Conservation (phyloP, 768 basidiomycete genomes). For the Exidia glandulosa region DNA sequence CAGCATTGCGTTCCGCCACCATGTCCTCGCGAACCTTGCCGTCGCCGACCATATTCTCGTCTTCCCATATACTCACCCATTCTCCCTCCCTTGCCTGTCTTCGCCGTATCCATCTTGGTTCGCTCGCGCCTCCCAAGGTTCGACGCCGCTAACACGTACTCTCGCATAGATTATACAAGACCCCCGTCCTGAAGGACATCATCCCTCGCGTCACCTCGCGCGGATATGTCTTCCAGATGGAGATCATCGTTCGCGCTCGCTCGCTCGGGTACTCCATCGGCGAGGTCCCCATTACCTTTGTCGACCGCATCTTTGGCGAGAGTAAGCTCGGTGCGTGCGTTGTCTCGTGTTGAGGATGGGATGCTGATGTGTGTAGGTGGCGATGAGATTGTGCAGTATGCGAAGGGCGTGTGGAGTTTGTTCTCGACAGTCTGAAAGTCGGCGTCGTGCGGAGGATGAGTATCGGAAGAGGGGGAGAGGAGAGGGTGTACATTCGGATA, state of each 20-base stretch:
- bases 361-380: too few relatives aligned
- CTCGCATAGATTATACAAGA: slow-evolving; percentile 54
- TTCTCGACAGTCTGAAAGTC: too few relatives aligned
- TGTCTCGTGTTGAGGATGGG: too few relatives aligned
- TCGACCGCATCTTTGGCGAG: slow-evolving; percentile 87
- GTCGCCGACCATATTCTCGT: too few relatives aligned
- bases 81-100: not conserved
- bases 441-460: too few relatives aligned
- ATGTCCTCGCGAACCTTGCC: too few relatives aligned
- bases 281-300: slow-evolving; percentile 90
- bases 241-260: slow-evolving; percentile 89
- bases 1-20: too few relatives aligned
- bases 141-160: not conserved
- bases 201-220: slow-evolving; percentile 77
- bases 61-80: not conserved
- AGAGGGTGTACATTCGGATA: too few relatives aligned
- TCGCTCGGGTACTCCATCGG: slow-evolving; percentile 77
- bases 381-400: slow-evolving; percentile 78
- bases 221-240: slow-evolving; percentile 97
- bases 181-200: slow-evolving; percentile 66
- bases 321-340: slow-evolving; percentile 86
- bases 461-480: too few relatives aligned
- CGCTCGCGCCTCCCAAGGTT: not conserved
- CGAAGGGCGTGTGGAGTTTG: slow-evolving; percentile 78
- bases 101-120: not conserved